Evolutionary conservation across 2,329 filamentous ascomycete species (phyloP).

Genomic region (Xylariaceae sp.): DNA sequence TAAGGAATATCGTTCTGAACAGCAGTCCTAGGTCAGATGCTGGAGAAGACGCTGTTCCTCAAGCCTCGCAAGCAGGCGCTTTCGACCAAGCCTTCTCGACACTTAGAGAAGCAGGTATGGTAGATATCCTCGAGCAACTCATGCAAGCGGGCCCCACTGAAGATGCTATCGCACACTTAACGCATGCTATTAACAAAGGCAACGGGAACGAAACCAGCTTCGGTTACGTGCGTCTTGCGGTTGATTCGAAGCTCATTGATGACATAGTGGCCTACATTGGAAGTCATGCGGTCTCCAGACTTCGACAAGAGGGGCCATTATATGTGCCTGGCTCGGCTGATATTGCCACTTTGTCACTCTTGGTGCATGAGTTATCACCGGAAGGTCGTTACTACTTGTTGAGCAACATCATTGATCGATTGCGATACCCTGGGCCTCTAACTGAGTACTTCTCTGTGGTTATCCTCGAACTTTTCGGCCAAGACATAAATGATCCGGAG

Average conservation of each 20-base stretch:
- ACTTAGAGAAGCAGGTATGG: slow-evolving; percentile 60
- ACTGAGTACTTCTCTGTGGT: slow-evolving; percentile 93
- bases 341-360: slow-evolving; percentile 74
- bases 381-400: slow-evolving; percentile 87
- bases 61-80: slow-evolving; percentile 44
- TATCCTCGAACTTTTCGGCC: slow-evolving; percentile 83
- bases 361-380: slow-evolving; percentile 76
- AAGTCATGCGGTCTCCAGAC: slow-evolving; percentile 70
- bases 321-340: slow-evolving; percentile 73
- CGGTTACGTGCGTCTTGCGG: slow-evolving; percentile 70
- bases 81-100: slow-evolving; percentile 38
- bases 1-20: slow-evolving; percentile 89
- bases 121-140: slow-evolving; percentile 66
- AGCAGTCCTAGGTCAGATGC: slow-evolving; percentile 70
- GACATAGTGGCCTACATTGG: slow-evolving; percentile 86
- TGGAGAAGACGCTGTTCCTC: slow-evolving; percentile 69
- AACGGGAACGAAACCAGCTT: slow-evolving; percentile 66
- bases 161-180: slow-evolving; percentile 78
- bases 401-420: slow-evolving; percentile 85
- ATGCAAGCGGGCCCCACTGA: slow-evolving; percentile 69
- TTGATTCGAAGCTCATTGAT: slow-evolving; percentile 76
- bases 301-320: slow-evolving; percentile 64
- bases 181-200: slow-evolving; percentile 71
- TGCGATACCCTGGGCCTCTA: slow-evolving; percentile 86
- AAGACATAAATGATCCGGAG: slow-evolving; percentile 74